Evolutionary conservation across 257 asterid genomes (phyloP), one percentile per base, ranked within the genome.

Genomic region (Lavandula angustifolia): DNA sequence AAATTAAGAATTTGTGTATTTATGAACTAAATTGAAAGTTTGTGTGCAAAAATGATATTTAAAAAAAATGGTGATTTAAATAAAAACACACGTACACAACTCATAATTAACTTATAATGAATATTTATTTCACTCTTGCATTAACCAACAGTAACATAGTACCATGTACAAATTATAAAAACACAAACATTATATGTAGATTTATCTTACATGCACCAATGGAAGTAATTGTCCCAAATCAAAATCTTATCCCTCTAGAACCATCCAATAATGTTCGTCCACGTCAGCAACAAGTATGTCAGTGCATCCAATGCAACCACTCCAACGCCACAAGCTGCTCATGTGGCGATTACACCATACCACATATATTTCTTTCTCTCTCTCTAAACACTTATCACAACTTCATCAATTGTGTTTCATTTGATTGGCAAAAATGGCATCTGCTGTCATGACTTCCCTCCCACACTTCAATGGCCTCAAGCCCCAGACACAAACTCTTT

Each of bases 401-500:
- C 60, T 75, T 44, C 51, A 9, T 3, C 71, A 51, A 9, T 12
- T 27, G 9, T 31, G 3, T 38, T 62, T 9, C 32, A 59, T 16
- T 61, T 37, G 59, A 38, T 66, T 10, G 16, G 63, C 32, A 9
- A 41, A 72, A 76, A 87, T 87, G 95, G 95, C 91, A 16, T 54
- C 91, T 34, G 81, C 84, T 6, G 82, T 79, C 57, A 82, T 78
- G 79, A 87, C 89, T 66, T 82, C 95, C 57, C 85, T 89, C 66
- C 95, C 96, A 27, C 96, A 87, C 27, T 89, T 85, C 89, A 79
- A 62, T 68, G 98, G 98, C 9, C 83, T 92, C 54, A 85, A 68
- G 73, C 76, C 87, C 78, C 82, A 62, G 53, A 4, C 71, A 7
- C 33, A 82, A 9, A 64, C 92, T 5, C 34, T 73, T 61, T 83